Evolutionary conservation across 2,329 filamentous ascomycete species (phyloP), one percentile per base, ranked within the genome.

Genomic region (Fusarium fracticaudum): DNA sequence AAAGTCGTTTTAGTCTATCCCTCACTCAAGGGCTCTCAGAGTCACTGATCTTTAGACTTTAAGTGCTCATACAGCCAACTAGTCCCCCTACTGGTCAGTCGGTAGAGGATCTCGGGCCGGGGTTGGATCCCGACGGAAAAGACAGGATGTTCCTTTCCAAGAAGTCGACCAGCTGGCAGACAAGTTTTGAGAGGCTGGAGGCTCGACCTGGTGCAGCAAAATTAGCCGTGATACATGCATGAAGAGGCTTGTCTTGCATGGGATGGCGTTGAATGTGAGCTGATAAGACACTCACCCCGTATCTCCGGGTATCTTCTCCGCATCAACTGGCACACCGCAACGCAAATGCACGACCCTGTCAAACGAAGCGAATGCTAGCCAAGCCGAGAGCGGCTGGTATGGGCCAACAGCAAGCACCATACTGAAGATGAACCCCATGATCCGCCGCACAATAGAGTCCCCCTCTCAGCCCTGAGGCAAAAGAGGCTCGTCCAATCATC

Each of bases 331-430:
- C 48, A 62, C 63, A 65, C 62, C 65, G 67, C 73, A 75, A 72
- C 57, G 58, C 62, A 68, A 63, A 64, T 44, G 48, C 64, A 65
- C 59, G 59, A 65, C 69, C 51, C 50, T 50, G 41, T 38, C 40
- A 61, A 58, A 29, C 51, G 48, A 72, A 69, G 69, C 41, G 35
- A 69, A 50, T 38, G 24, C 29, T n/a, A 41, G 66, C 54, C 38
- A 73, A 60, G 64, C 57, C 63, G 64, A 70, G 67, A 60, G 72
- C 72, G 70, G 71, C 48, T 74, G 69, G 63, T 60, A 54, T 55
- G 61, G 47, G 48, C 61, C 59, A 75, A 63, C 47, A 61, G 54
- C 54, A 67, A 67, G 59, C 50, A 67, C 35, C 41, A 54, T 63
- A 58, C 35, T 44, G 43, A 64, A 59, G 40, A 35, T 41, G 45